Conservation (phyloP, 2,329 filamentous ascomycete species). For the Westerdykella sp. region DNA sequence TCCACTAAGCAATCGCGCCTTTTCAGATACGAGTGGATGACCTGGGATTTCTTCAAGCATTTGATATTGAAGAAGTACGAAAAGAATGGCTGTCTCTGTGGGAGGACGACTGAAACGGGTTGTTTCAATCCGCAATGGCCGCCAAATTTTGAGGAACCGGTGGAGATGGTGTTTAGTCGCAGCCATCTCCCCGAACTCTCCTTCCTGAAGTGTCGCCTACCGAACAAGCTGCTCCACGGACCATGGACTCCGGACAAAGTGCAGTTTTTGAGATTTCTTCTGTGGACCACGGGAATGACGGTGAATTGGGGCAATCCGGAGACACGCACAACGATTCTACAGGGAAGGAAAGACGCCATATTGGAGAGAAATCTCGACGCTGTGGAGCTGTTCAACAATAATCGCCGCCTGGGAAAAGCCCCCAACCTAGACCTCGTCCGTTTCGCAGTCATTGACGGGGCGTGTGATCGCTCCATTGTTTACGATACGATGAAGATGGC, state of each 20-base stretch:
- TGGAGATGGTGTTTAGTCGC: slow-evolving; percentile 25
- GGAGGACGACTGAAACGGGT: slow-evolving; percentile 12
- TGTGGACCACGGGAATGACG: slow-evolving; percentile 27
- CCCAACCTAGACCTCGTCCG: slow-evolving; percentile 17
- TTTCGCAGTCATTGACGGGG: slow-evolving; percentile 25
- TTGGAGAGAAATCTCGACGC: slow-evolving; percentile 23
- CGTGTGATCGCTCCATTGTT: slow-evolving; percentile 27
- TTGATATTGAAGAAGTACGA: slow-evolving; percentile 17
- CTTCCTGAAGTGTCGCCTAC: slow-evolving; percentile 25
- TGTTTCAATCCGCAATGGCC: slow-evolving; percentile 30
- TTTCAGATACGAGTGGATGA: slow-evolving; percentile 30
- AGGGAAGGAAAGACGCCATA: slow-evolving; percentile 24
- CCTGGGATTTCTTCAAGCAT: slow-evolving; percentile 27
- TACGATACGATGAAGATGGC: slow-evolving; percentile 23
- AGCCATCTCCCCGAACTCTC: slow-evolving; percentile 23
- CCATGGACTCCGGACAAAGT: slow-evolving; percentile 25
- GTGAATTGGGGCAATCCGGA: slow-evolving; percentile 25
- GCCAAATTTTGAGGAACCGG: slow-evolving; percentile 20
- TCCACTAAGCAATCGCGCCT: slow-evolving; percentile 19
- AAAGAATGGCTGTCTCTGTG: slow-evolving; percentile 24
- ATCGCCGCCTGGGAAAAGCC: slow-evolving; percentile 23
- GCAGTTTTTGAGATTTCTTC: slow-evolving; percentile 26
- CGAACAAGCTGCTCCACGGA: slow-evolving; percentile 21
- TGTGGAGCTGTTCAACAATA: slow-evolving; percentile 31
- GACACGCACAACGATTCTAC: slow-evolving; percentile 3